A percentile compares a stretch with the other conserved stretches of the same genome.
phyloP scores from a whole-genome alignment of 1,284 basidiomycete species.

The Cystobasidium sp. region DNA sequence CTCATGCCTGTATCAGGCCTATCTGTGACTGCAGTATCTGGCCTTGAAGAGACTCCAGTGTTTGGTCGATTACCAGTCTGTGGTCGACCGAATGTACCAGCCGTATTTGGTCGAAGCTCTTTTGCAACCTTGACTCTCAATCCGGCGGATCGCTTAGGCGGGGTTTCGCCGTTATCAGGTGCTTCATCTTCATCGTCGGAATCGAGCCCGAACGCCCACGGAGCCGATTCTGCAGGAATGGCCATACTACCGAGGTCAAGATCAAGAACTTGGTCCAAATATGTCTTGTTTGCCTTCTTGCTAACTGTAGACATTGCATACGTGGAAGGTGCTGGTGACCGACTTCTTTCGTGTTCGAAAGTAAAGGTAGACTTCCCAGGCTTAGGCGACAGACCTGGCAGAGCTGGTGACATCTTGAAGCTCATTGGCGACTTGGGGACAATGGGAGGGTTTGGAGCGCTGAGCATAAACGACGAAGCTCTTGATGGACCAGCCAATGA shows the following conservation, averaged over 20 bases:
- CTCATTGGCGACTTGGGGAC: not conserved
- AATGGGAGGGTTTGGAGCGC: not conserved
- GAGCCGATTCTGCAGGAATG: not conserved
- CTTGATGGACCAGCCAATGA: not conserved
- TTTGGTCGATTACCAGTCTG: constrained; percentile 20
- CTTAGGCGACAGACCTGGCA: not conserved
- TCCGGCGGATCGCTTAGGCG: not conserved
- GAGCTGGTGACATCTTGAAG: not conserved
- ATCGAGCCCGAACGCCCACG: not conserved
- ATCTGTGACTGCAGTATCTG: constrained; percentile 21
- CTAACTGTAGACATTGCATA: constrained; percentile 1
- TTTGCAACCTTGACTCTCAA: constrained; percentile 8
- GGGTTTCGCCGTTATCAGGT: not conserved
- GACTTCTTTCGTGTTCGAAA: not conserved
- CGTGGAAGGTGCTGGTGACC: not conserved
- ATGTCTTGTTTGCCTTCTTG: constrained; percentile 2
- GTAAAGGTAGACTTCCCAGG: too few species aligned
- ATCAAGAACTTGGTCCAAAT: not conserved
- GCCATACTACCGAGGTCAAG: not conserved
- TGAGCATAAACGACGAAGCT: not conserved
- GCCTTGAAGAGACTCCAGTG: constrained; percentile 11
- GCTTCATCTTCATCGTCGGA: not conserved
- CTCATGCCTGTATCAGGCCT: constrained; percentile 13
- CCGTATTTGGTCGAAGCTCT: constrained; percentile 30
- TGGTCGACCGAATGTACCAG: constrained; percentile 37